A percentile compares a stretch with the other conserved stretches of the same genome.
These are phyloP conservation scores for Neurospora sp. DNA, from an alignment of 495 filamentous ascomycete species.

Conservation along the genomic window DNA sequence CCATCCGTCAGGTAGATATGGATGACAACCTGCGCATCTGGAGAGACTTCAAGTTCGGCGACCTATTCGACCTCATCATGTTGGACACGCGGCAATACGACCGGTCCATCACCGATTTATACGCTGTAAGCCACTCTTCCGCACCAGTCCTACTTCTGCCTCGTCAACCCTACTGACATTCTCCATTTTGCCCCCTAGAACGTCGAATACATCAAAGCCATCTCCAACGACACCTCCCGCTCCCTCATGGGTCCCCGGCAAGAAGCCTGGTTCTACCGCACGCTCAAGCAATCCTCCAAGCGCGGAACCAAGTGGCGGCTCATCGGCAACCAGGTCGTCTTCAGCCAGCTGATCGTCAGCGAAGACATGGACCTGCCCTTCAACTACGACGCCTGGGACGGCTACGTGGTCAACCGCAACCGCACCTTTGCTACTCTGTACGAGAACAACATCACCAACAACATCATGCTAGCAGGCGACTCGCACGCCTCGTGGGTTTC, in stretches of 20 bases:
- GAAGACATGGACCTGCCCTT: conserved; percentile 32
- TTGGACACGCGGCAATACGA: conserved; percentile 61
- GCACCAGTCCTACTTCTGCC: neutral
- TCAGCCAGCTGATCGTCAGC: conserved; percentile 45
- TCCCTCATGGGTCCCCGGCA: conserved; percentile 55
- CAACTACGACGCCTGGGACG: conserved; percentile 56
- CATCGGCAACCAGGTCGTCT: conserved; percentile 56
- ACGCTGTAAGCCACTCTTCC: conserved; percentile 9
- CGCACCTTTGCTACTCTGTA: conserved; percentile 49
- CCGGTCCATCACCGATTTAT: conserved; percentile 42
- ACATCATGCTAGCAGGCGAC: conserved; percentile 57
- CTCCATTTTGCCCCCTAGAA: conserved; percentile 29
- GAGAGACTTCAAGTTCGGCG: conserved; percentile 55
- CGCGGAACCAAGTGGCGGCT: conserved; percentile 54
- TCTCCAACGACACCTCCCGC: conserved; percentile 48
- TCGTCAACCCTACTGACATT: neutral
- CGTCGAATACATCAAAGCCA: conserved; percentile 44
- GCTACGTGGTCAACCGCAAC: conserved; percentile 54
- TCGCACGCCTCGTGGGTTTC: conserved; percentile 54
- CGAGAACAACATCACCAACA: conserved; percentile 54
- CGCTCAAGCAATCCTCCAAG: conserved; percentile 40
- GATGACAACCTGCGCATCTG: conserved; percentile 63
- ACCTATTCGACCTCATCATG: conserved; percentile 57
- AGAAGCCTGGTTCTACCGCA: conserved; percentile 59
- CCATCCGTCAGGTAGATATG: conserved; percentile 53